Conservation (phyloP, 2,329 filamentous ascomycete genomes). For the Neopestalotiopsis sp. region DNA sequence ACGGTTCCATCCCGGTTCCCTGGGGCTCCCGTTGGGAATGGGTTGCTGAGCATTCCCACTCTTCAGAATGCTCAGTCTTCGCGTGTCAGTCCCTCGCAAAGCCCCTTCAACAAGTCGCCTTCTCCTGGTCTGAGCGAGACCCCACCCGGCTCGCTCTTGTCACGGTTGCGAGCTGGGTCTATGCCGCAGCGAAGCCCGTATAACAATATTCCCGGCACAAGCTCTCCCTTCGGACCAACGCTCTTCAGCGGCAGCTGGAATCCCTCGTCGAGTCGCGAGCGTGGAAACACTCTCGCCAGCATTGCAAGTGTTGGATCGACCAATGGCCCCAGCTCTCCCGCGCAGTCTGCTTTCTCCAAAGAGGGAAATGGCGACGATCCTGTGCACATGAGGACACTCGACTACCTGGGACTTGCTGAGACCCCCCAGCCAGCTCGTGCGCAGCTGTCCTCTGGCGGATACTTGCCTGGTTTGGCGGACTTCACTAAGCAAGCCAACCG, state of each 20-base stretch:
- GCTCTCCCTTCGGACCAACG: conserved; percentile 82
- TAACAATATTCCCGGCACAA: conserved; percentile 54
- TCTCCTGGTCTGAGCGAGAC: conserved; percentile 59
- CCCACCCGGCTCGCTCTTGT: conserved; percentile 75
- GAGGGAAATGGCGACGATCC: conserved; percentile 87
- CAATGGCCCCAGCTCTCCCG: conserved; percentile 86
- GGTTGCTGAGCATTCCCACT: conserved; percentile 60
- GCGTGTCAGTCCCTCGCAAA: conserved; percentile 84
- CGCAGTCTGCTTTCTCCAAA: conserved; percentile 83
- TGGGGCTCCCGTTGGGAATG: conserved; percentile 70
- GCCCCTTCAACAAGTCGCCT: conserved; percentile 81
- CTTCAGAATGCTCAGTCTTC: conserved; percentile 74
- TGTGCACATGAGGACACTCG: conserved; percentile 86
- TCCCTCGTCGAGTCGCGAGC: conserved; percentile 67
- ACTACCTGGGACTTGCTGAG: conserved; percentile 94
- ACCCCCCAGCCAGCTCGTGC: conserved; percentile 83
- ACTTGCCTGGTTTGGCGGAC: conserved; percentile 77
- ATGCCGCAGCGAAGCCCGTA: conserved; percentile 88
- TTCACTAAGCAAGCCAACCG: conserved; percentile 81
- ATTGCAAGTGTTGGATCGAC: conserved; percentile 82
- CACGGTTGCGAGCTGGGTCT: conserved; percentile 86
- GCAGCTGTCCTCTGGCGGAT: conserved; percentile 71
- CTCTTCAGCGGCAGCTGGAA: conserved; percentile 87
- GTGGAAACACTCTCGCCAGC: conserved; percentile 82
- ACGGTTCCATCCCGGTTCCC: conserved; percentile 97